These are phyloP conservation scores for Colletotrichum theobromicola DNA, from an alignment of 2,329 filamentous ascomycete species.

Conservation along the genomic window DNA sequence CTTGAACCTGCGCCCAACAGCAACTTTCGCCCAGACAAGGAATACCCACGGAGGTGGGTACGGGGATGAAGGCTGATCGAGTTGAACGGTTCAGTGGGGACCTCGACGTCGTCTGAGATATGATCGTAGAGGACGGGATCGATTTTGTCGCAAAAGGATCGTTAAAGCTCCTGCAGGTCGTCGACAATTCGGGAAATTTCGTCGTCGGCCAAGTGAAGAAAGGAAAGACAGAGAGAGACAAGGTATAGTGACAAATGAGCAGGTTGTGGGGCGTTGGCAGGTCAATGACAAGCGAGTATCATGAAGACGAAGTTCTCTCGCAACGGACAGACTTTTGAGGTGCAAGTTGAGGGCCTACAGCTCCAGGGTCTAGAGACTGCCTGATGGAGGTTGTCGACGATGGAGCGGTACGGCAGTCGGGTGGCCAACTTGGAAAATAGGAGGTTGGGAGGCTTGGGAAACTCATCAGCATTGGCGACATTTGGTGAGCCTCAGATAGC, in stretches of 20 bases:
- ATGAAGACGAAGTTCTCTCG: background rate
- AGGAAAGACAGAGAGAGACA: background rate
- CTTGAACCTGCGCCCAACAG: background rate
- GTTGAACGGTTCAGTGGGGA: background rate
- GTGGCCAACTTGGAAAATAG: constrained; percentile 22
- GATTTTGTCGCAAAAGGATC: background rate
- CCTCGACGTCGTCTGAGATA: background rate
- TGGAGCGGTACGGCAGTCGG: constrained; percentile 14
- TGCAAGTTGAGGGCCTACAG: background rate
- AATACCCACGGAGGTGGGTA: background rate
- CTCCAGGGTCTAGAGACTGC: background rate
- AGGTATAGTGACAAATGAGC: constrained; percentile 5
- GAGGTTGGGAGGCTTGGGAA: constrained; percentile 21
- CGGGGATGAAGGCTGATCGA: constrained; percentile 12
- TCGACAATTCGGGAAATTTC: background rate
- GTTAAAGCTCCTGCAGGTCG: background rate
- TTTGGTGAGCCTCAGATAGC: constrained; percentile 24
- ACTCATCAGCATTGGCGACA: constrained; percentile 15
- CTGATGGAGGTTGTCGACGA: background rate
- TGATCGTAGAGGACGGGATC: background rate
- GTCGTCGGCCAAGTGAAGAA: background rate
- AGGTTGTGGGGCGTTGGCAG: background rate
- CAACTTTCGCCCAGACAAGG: background rate
- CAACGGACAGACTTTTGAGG: background rate
- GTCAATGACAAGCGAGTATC: background rate